Evolutionary conservation across 2,329 filamentous ascomycete genomes (phyloP), one percentile per base, ranked within the genome.

Genomic region (Tolypocladium ophioglossoides): DNA sequence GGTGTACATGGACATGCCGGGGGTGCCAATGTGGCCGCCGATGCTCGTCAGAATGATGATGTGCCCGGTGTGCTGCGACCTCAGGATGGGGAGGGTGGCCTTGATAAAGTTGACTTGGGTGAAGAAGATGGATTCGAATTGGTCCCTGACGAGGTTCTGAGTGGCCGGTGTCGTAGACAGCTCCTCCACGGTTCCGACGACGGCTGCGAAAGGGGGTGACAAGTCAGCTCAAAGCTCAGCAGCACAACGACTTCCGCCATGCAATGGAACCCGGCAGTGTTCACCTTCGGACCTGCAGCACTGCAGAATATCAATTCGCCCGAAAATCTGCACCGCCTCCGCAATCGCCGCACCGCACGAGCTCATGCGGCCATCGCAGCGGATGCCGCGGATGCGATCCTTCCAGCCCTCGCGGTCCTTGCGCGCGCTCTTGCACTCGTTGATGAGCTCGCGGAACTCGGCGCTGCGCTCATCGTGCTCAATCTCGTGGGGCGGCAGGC

Each of bases 31-130:
- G 70, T 96, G 92, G 3, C 90, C 91, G 39, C 89, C 91, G 56
- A 95, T 91, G 58, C 90, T 92, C 8, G 90, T 94, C 51, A 97
- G 78, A 54, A 95, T 82, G 58, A 97, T 86, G 58, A 97, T 86
- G 69, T 99, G 94, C 0, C 94, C 94, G 10, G 86, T 91, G 62
- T 86, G 85, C 65, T 91, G 87, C 56, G 79, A 77, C 46, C 94
- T 81, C 69, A 97, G 85, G 53, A 85, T 79, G 1, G 92, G 91
- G 24, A 99, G 77, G 1, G 85, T 79, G 16, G 91, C 88, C 69
- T 94, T 95, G 74, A 97, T 95, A 67, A 95, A 89, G 71, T 97
- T 97, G 68, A 97, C 86, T 55, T 95, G 91, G 1, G 89, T 90
- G 70, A 97, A 97, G 76, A 95, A 97, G 63, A 95, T 90, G 58